Percentiles rank a stretch among this genome's conserved stretches.
Evolutionary conservation across 345 rosid genomes (phyloP).

Genomic region (Eucalyptus cladocalyx): DNA sequence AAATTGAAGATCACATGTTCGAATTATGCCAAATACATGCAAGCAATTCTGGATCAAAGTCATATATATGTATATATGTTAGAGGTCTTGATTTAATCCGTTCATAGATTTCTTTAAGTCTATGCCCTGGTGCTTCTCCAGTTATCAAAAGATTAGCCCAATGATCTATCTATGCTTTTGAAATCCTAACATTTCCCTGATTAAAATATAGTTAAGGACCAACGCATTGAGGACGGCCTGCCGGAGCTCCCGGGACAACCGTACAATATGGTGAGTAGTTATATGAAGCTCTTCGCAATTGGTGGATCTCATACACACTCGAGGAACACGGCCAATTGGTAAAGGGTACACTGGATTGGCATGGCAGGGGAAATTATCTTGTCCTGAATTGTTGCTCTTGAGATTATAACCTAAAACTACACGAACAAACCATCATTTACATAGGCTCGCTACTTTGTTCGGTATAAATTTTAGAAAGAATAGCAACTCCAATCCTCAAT

Average conservation of each 20-base stretch:
- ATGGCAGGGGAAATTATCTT: background rate
- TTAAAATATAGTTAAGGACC: background rate
- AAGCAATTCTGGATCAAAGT: background rate
- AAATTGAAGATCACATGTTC: background rate
- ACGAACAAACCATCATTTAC: background rate
- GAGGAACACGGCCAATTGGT: background rate
- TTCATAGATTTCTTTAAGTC: background rate
- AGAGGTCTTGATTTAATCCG: background rate
- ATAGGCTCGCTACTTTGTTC: background rate
- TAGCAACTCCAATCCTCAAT: background rate
- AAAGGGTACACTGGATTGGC: background rate
- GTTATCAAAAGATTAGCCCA: background rate
- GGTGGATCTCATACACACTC: background rate
- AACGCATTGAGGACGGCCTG: background rate
- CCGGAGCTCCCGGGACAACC: background rate
- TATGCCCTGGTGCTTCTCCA: background rate
- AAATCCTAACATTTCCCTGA: background rate
- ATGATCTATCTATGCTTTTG: background rate
- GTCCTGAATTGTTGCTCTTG: background rate
- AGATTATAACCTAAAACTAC: background rate
- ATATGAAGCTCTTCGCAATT: background rate
- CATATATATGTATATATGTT: background rate
- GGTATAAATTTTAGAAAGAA: background rate
- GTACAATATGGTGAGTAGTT: background rate
- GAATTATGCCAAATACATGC: rapidly evolving